Base-by-base conservation (phyloP, 495 filamentous ascomycete genomes). In the Aspergillus egyptiacus region DNA sequence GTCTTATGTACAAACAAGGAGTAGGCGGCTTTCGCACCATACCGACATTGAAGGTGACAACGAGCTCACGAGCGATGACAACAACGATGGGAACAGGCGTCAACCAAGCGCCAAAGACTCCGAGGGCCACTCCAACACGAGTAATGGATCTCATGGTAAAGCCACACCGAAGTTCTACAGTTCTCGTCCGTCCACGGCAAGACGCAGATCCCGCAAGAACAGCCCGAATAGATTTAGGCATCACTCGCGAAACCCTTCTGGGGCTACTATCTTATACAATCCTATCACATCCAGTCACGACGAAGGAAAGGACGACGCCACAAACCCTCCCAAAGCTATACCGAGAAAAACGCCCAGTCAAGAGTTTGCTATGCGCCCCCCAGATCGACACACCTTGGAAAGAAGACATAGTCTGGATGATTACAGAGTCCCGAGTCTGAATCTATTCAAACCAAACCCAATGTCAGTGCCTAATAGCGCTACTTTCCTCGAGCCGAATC, bases 1-100 rank as follows among this genome's bases (percentile, higher is more conserved):
- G 28, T 40, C 49, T 5, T 54, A 48, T n/a, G n/a, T 48, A 2
- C 58, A 60, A 1, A 52, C 38, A 0, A 63, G 60, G 36, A 55
- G 38, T 30, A 62, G 73, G 11, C 70, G 73, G 39, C 52, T 69
- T 10, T 76, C 73, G 0, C 73, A 72, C 33, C 73, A 86, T 53
- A 87, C 83, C 2, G 88, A 89, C 55, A 89, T 78, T 27, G 89
- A 95, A 65, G 89, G 86, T 3, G 89, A 95, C 55, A 89, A 95
- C 54, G 89, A 95, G 63, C 73, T 88, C n/a, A 76, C 88, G n/a
- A 90, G 86, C 0, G 85, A 85, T 32, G 84, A 85, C 22, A 79
- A 83, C 33, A 80, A 83, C 28, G 82, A 83, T 37, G 64, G 63
- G 23, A 41, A 47, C 8, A 65, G 58, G 18, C 60, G 61, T 15